Base-by-base conservation (phyloP, 2,329 filamentous ascomycete genomes). In the Alternaria ethzedia region DNA sequence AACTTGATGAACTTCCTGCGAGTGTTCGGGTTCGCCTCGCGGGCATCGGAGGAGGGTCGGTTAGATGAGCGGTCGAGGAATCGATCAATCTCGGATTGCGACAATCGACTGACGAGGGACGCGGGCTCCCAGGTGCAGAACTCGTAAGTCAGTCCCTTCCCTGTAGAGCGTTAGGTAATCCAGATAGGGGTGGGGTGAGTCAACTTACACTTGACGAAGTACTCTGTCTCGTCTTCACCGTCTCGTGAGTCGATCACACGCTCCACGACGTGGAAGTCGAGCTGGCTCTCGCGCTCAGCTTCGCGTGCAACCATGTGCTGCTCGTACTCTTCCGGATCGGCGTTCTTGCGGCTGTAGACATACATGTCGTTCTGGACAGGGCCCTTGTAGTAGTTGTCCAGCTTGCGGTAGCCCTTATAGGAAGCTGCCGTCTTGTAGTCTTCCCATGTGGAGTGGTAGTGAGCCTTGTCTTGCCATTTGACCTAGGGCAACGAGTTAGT, bases 391-490 rank as follows among this genome's bases (percentile, higher is more conserved):
- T 98, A 99, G 78, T 99, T 99, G 76, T 98, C 96, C 8, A 99
- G 86, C 62, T 94, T 94, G 52, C 94, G 92, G 69, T 91, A 90
- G 64, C 96, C 95, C 66, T 93, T 92, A 76, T 90, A 91, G n/a
- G 89, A 87, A 23, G 88, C 86, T 26, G 97, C 87, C 20, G 85
- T 87, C 59, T 92, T 89, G 63, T 90, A 90, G 0, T 89, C 90
- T 80, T 98, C 94, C 95, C 96, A 99, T 0, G 94, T 97, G 60
- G 96, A 92, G 82, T 99, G 96, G 71, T 97, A 90, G 78, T 99
- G 94, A 11, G 96, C 97, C 80, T 94, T 93, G 70, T 91, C 93
- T 80, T 97, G 93, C 96, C 96, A 99, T 83, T 99, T 99, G 81
- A 99, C 94, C 80, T 90, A 88, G 11, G 20, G 9, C 10, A 44